These are phyloP conservation scores for Metschnikowia orientalis DNA, from an alignment of 805 yeast species.

Conservation along the genomic window DNA sequence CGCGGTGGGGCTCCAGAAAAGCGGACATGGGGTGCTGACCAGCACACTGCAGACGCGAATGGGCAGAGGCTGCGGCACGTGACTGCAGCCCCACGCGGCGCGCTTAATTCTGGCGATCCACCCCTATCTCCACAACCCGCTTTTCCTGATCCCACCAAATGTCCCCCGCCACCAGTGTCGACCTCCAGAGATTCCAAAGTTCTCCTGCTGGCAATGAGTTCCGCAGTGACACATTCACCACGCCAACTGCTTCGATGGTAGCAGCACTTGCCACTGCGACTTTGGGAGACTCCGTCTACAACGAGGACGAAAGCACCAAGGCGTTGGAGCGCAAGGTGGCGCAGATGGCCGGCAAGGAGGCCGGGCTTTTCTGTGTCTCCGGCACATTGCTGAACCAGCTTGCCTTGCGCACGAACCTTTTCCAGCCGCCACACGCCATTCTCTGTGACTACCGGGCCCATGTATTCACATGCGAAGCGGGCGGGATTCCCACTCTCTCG, in stretches of 20 bases:
- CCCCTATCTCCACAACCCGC: no score
- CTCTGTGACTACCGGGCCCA: conserved; percentile 38
- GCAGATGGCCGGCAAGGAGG: conserved; percentile 35
- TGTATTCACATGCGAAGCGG: conserved; percentile 37
- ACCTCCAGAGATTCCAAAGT: conserved; percentile 7
- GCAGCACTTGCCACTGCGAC: conserved; percentile 23
- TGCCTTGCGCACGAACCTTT: conserved; percentile 34
- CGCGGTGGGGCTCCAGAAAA: conserved; percentile 19
- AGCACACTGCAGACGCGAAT: no score
- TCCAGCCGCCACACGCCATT: conserved; percentile 40
- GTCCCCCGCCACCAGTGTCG: no score
- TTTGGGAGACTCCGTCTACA: conserved; percentile 41
- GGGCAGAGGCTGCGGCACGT: no score
- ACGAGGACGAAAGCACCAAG: conserved; percentile 35
- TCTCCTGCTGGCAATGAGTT: conserved; percentile 17
- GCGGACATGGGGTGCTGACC: no score
- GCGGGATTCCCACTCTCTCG: conserved; percentile 40
- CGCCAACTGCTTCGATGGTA: conserved; percentile 19
- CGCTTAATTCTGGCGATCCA: no score
- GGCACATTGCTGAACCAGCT: conserved; percentile 43
- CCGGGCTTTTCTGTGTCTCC: conserved; percentile 38
- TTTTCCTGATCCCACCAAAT: no score
- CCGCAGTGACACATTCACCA: conserved; percentile 21
- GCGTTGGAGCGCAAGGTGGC: conserved; percentile 33
- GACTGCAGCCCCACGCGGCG: no score